Conservation (phyloP, 257 asterid genomes). For the Nicotiana benthamiana region DNA sequence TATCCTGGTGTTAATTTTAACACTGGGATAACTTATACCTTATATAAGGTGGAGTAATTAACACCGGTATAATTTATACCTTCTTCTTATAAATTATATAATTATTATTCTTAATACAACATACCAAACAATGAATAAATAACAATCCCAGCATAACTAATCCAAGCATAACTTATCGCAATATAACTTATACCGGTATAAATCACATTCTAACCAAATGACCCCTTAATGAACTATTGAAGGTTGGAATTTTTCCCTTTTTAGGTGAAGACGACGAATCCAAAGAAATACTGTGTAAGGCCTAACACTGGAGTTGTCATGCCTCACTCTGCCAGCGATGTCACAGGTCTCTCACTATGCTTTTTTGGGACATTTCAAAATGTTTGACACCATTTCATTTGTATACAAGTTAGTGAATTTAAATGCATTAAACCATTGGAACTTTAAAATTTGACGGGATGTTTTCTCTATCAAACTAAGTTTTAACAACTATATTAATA, state of each 20-base stretch:
- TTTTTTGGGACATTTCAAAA: neutral
- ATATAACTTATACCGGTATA: too few species aligned
- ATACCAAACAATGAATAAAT: too few species aligned
- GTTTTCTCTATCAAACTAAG: neutral
- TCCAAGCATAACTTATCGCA: too few species aligned
- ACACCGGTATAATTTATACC: too few species aligned
- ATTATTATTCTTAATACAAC: too few species aligned
- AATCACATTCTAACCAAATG: too few species aligned
- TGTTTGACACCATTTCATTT: neutral
- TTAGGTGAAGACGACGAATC: slow-evolving; percentile 72
- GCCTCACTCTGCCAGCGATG: slow-evolving; percentile 46
- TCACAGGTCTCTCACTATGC: slow-evolving; percentile 28
- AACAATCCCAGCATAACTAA: too few species aligned
- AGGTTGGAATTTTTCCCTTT: neutral
- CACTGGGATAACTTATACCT: too few species aligned
- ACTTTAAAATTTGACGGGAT: neutral
- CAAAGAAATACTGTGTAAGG: slow-evolving; percentile 65
- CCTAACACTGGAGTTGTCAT: slow-evolving; percentile 59
- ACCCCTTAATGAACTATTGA: neutral
- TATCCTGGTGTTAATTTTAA: too few species aligned
- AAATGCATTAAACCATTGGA: neutral
- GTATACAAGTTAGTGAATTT: neutral
- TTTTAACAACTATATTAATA: neutral
- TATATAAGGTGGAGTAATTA: too few species aligned
- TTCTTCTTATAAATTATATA: too few species aligned